A percentile compares a stretch with the other conserved stretches of the same genome.
Evolutionary conservation across 2,329 filamentous ascomycete genomes (phyloP).

Genomic region (Lecanicillium sp.): DNA sequence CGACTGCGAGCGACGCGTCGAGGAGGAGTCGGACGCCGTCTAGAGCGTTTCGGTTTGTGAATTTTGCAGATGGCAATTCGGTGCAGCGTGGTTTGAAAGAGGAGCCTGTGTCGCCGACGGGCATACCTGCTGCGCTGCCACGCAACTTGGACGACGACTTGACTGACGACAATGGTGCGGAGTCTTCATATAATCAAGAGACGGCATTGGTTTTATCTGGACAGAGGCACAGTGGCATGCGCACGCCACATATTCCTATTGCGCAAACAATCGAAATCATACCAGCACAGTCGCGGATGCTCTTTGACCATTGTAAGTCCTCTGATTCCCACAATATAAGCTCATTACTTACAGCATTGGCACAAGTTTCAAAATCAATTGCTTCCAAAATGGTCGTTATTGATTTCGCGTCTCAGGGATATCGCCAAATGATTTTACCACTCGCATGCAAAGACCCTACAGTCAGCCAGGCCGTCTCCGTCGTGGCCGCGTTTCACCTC

Average conservation of each 20-base stretch:
- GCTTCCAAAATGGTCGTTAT: conserved; percentile 31
- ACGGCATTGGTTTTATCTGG: conserved; percentile 2
- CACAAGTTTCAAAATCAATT: conserved; percentile 24
- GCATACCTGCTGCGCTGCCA: no score
- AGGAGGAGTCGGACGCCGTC: not conserved
- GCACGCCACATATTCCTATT: conserved; percentile 3
- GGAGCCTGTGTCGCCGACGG: no score
- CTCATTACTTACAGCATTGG: not conserved
- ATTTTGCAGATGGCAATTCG: conserved; percentile 2
- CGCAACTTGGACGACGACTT: no score
- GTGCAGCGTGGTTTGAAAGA: no score
- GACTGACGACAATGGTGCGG: no score
- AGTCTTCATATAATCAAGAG: not conserved
- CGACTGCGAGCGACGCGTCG: conserved; percentile 7
- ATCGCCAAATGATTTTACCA: conserved; percentile 28
- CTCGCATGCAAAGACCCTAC: conserved; percentile 28
- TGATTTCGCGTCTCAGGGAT: conserved; percentile 26
- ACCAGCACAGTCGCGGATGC: conserved; percentile 20
- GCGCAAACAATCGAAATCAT: conserved; percentile 14
- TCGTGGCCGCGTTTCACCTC: conserved; percentile 30
- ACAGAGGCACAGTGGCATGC: conserved; percentile 10
- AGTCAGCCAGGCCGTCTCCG: conserved; percentile 26
- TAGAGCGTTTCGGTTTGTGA: not conserved
- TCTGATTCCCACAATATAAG: not conserved
- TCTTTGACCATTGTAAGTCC: conserved; percentile 26